A percentile compares a stretch with the other conserved stretches of the same genome.
Conservation (phyloP, 306 rosid genomes). For the Gynostemma pentaphyllum region DNA sequence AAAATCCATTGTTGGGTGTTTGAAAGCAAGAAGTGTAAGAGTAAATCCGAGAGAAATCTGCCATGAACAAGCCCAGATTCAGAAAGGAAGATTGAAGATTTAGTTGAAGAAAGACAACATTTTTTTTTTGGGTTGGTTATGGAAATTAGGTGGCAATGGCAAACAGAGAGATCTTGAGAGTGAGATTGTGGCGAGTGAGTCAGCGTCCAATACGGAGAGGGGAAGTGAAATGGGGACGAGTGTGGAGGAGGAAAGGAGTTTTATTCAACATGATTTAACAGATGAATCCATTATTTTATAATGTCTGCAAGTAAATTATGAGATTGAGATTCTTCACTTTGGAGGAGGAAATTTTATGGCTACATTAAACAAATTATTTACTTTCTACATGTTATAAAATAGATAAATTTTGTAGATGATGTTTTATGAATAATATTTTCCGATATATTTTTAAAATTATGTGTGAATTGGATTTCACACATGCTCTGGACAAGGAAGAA, state of each 20-base stretch:
- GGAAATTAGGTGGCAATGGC: constrained; percentile 2
- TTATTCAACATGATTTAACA: constrained; percentile 5
- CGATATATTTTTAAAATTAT: too few species aligned
- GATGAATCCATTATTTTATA: constrained; percentile 1
- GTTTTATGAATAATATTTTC: too few species aligned
- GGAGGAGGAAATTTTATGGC: not conserved
- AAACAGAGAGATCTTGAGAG: constrained; percentile 1
- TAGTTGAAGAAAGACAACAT: not conserved
- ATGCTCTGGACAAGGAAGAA: too few species aligned
- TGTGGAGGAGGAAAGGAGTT: not conserved
- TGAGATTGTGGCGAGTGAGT: constrained; percentile 6
- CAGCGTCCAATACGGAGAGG: constrained; percentile 1
- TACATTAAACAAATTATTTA: not conserved
- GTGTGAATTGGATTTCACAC: too few species aligned
- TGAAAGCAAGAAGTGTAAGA: constrained; percentile 13
- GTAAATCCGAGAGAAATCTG: constrained; percentile 11
- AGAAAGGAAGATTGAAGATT: not conserved
- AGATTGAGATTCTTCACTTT: not conserved
- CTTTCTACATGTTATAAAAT: too few species aligned
- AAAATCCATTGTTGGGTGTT: constrained; percentile 16
- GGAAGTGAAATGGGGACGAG: not conserved
- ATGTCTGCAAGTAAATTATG: not conserved
- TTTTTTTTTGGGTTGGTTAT: not conserved
- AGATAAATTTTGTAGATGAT: too few species aligned
- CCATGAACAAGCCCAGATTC: not conserved